These are phyloP conservation scores for Dispira simplex DNA, from an alignment of 192 early-diverging fungal genomes.

Conservation along the genomic window DNA sequence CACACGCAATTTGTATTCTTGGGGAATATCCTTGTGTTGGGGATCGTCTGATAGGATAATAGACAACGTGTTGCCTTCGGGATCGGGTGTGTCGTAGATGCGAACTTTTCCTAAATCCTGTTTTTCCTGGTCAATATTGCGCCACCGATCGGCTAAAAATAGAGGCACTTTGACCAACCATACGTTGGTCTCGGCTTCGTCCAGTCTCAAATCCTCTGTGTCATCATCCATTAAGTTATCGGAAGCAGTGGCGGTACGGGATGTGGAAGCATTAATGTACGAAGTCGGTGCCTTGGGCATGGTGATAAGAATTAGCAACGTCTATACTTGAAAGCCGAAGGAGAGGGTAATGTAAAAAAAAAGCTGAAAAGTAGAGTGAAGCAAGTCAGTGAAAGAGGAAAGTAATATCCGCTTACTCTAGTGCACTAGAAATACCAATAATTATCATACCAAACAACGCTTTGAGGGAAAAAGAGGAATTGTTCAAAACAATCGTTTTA, in stretches of 20 bases:
- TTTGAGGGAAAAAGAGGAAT: too few species aligned
- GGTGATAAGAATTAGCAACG: too few species aligned
- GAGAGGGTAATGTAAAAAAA: too few species aligned
- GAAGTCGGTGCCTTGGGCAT: too few species aligned
- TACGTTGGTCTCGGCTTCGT: conserved; percentile 50
- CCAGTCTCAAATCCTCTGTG: conserved; percentile 49
- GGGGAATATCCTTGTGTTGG: conserved; percentile 48
- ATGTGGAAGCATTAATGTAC: too few species aligned
- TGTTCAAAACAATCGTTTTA: too few species aligned
- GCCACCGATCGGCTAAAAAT: conserved; percentile 82
- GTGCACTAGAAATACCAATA: too few species aligned
- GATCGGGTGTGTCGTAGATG: conserved; percentile 45
- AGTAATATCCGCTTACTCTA: too few species aligned
- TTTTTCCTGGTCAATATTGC: conserved; percentile 38
- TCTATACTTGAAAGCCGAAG: too few species aligned
- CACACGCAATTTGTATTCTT: conserved; percentile 69
- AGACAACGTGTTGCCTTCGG: conserved; percentile 33
- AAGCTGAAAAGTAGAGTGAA: too few species aligned
- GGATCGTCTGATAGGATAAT: conserved; percentile 50
- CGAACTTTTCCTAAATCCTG: conserved; percentile 65
- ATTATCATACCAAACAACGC: too few species aligned
- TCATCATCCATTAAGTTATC: conserved; percentile 34
- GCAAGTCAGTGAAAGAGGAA: too few species aligned
- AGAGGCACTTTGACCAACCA: conserved; percentile 93
- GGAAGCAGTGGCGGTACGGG: neutral